Conservation (phyloP, 2,329 filamentous ascomycete genomes). For the Aschersonia sp. region DNA sequence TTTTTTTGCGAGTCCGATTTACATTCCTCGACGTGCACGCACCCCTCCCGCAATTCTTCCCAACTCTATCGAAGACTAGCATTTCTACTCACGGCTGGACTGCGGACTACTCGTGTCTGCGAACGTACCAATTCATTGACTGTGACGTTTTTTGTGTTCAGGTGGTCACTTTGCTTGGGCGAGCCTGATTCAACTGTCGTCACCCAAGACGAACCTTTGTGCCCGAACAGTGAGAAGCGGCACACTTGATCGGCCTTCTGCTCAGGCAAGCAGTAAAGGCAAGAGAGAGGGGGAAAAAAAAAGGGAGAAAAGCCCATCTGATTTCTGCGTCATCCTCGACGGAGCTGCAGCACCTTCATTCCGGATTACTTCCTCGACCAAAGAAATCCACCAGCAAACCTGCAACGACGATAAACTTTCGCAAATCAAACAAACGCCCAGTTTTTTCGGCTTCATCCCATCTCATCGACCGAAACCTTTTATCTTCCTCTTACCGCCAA, state of each 20-base stretch:
- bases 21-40: not conserved
- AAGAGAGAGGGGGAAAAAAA: no score
- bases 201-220: not conserved
- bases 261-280: not conserved
- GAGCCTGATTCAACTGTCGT: not conserved
- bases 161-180: not conserved
- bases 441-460: not conserved
- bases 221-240: not conserved
- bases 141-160: not conserved
- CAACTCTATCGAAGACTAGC: not conserved
- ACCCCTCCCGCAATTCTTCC: not conserved
- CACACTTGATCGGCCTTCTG: no score
- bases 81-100: conserved; percentile 5
- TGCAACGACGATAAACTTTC: not conserved
- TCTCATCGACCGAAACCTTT: not conserved
- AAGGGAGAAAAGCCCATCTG: no score
- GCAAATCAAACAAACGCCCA: not conserved
- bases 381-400: no score
- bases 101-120: not conserved
- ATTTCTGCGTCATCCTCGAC: no score
- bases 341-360: no score
- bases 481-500: not conserved
- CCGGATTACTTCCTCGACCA: no score
- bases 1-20: not conserved
- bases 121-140: not conserved